Evolutionary conservation across 495 filamentous ascomycete genomes (phyloP).

Genomic region (Penicillium psychrofluorescens): DNA sequence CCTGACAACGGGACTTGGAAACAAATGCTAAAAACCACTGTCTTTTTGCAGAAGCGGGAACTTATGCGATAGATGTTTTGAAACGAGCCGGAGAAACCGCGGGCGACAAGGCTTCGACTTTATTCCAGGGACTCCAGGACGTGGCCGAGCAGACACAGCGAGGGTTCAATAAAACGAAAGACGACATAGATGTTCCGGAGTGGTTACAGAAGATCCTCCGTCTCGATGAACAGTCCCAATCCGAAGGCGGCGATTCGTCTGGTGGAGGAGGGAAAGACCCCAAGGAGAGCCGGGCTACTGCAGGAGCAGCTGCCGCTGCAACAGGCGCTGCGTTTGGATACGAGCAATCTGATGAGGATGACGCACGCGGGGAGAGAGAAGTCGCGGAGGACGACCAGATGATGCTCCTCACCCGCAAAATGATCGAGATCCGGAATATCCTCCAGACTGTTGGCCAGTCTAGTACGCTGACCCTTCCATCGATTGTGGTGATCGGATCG

Average conservation of each 20-base stretch:
- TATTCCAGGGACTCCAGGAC: constrained; percentile 63
- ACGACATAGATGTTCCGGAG: constrained; percentile 66
- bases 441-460: constrained; percentile 88
- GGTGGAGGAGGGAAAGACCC: constrained; percentile 45
- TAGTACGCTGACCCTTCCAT: constrained; percentile 75
- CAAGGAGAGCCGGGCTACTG: constrained; percentile 56
- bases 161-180: constrained; percentile 81
- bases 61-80: constrained; percentile 78
- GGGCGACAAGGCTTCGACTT: constrained; percentile 50
- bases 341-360: constrained; percentile 63
- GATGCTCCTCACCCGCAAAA: constrained; percentile 98
- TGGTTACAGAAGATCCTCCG: constrained; percentile 77
- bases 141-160: constrained; percentile 69
- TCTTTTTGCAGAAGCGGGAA: constrained; percentile 66
- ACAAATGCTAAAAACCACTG: constrained; percentile 16
- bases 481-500: constrained; percentile 97
- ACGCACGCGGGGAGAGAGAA: constrained; percentile 53
- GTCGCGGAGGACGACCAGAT: constrained; percentile 91
- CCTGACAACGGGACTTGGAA: neutral
- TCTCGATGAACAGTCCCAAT: constrained; percentile 43
- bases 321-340: constrained; percentile 74
- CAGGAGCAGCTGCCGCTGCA: constrained; percentile 43
- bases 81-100: constrained; percentile 63
- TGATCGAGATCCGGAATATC: constrained; percentile 97
- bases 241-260: constrained; percentile 28